Evolutionary conservation across 257 asterid genomes (phyloP).

Genomic region (Leonotis leonurus): DNA sequence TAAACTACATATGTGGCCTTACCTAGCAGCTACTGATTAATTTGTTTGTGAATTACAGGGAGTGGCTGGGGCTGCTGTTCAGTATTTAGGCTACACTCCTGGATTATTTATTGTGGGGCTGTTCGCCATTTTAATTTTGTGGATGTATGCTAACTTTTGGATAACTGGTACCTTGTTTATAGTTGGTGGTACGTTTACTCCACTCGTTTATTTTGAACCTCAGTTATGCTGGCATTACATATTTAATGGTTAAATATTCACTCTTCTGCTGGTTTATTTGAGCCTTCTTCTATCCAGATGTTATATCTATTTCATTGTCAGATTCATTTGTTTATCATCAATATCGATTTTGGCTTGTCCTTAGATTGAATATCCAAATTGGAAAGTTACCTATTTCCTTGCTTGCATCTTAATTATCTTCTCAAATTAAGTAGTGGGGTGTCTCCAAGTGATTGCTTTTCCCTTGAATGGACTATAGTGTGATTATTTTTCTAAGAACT

Average conservation of each 20-base stretch:
- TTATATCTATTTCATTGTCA: background rate
- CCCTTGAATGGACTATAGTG: background rate
- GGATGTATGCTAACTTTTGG: constrained; percentile 99
- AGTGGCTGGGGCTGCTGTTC: constrained; percentile 91
- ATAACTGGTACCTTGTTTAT: constrained; percentile 84
- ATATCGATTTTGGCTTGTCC: background rate
- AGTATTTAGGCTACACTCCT: constrained; percentile 90
- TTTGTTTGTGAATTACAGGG: constrained; percentile 57
- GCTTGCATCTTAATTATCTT: too few species aligned
- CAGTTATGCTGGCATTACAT: background rate
- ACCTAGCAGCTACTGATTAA: too few species aligned
- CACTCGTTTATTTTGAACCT: constrained; percentile 14
- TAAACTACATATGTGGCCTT: too few species aligned
- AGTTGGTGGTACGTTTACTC: constrained; percentile 76
- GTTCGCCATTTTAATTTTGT: constrained; percentile 72
- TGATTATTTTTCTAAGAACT: background rate
- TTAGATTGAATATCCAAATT: background rate
- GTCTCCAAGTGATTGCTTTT: background rate
- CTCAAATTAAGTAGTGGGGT: too few species aligned
- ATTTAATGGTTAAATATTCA: too few species aligned
- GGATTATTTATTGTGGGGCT: constrained; percentile 96
- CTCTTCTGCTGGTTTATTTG: background rate
- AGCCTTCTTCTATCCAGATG: background rate
- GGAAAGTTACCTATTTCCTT: too few species aligned
- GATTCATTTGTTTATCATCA: constrained; percentile 8